Base-by-base conservation (phyloP, 202 grass and related monocot species). In the Bolboschoenoplectus hybrid region DNA sequence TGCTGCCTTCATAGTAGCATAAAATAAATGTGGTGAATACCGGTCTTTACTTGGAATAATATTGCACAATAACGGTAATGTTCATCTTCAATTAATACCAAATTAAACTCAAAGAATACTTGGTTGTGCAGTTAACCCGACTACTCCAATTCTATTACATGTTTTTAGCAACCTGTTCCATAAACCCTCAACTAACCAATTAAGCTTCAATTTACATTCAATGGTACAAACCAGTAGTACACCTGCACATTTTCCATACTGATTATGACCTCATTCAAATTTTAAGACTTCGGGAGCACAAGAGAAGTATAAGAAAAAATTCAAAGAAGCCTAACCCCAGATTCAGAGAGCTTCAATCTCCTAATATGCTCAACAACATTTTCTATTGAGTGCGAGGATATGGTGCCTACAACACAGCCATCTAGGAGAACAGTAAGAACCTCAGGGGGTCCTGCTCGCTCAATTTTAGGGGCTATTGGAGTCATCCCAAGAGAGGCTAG, bases 321-420 rank as follows among this genome's bases (percentile, higher is more conserved):
- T 61, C 50, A 47, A 73, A 49, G 34, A 80, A 89, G 26, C 87
- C 88, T 77, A 64, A 98, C 95, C 93, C 85, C 91, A 55, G 90
- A 87, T 40, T 89, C 45, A 66, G 85, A 49, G 77, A 98, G 84
- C 82, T 98, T 98, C 86, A 98, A 88, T 63, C 56, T 91, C 58
- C 96, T 89, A 82, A 98, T 86, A 91, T 93, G 90, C 67, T 84
- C 80, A 52, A 98, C 93, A 82, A 82, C 82, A 81, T 92, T 82
- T 63, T 94, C 91, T 41, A 93, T 87, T 14, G 73, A 85, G 82
- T 71, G 80, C 81, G 93, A 81, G 79, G 91, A 80, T 82, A 98
- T 86, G 73, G 89, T 93, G 49, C 96, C 96, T 82, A 98, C 84
- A 81, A 98, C 89, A 86, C 96, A 92, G 88, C 96, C 95, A 89